Conservation (phyloP, 1,284 basidiomycete species). For the Rhodotorula glutinis region DNA sequence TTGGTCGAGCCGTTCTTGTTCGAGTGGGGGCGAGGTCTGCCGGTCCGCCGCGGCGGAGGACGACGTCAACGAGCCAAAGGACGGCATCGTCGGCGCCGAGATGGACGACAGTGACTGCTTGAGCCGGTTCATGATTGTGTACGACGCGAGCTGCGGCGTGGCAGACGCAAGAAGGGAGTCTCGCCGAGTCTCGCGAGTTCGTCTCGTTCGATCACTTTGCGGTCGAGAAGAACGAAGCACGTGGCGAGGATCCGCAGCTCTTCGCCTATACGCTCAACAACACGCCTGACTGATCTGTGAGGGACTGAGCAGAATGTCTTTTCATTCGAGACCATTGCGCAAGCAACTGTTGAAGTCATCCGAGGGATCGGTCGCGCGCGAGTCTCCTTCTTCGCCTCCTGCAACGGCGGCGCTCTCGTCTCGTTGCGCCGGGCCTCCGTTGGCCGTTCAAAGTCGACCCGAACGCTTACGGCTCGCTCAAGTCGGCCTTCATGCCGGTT, state of each 20-base stretch:
- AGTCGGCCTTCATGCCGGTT: slow-evolving; percentile 10
- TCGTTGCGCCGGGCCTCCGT: neutral
- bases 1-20: neutral
- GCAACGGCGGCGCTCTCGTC: too few species aligned
- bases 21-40: neutral
- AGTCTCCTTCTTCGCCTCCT: too few species aligned
- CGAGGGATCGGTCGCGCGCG: too few species aligned
- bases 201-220: too few species aligned
- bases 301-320: too few species aligned
- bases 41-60: neutral
- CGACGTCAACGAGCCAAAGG: neutral
- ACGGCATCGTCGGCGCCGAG: slow-evolving; percentile 5
- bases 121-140: slow-evolving; percentile 17
- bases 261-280: too few species aligned
- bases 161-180: neutral
- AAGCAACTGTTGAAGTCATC: too few species aligned
- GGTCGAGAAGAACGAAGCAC: too few species aligned
- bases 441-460: neutral
- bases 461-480: slow-evolving; percentile 7
- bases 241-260: too few species aligned
- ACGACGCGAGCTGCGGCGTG: neutral
- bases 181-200: too few species aligned
- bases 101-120: slow-evolving; percentile 11
- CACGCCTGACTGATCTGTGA: too few species aligned
- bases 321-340: too few species aligned